A percentile compares a stretch with the other conserved stretches of the same genome.
These are phyloP conservation scores for Caulochytrium protostelioides DNA, from an alignment of 371 early-diverging fungal genomes.

Conservation along the genomic window DNA sequence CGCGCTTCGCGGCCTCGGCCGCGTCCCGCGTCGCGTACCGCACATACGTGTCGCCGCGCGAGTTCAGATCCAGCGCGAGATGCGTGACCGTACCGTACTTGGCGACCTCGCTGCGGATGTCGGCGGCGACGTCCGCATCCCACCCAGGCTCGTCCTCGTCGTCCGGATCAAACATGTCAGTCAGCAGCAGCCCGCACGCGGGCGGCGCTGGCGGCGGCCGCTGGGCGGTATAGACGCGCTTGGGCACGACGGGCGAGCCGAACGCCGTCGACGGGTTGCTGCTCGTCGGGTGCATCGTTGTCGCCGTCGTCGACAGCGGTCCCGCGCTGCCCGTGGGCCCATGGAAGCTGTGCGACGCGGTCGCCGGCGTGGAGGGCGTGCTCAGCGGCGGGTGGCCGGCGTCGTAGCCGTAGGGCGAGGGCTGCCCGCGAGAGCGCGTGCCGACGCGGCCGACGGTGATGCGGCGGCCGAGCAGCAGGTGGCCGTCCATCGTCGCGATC, in stretches of 20 bases:
- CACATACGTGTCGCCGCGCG: too few relatives aligned
- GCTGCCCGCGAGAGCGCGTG: neutral
- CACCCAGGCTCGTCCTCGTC: constrained; percentile 69
- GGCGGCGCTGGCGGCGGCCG: too few relatives aligned
- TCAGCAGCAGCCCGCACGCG: constrained; percentile 45
- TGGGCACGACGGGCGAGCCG: too few relatives aligned
- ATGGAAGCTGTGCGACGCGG: constrained; percentile 8
- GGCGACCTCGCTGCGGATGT: constrained; percentile 58
- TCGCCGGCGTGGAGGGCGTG: constrained; percentile 5
- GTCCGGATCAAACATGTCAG: constrained; percentile 78
- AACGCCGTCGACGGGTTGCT: too few relatives aligned
- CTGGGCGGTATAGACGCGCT: too few relatives aligned
- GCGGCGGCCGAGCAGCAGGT: constrained; percentile 2
- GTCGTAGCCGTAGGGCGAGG: too few relatives aligned
- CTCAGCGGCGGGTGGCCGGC: neutral
- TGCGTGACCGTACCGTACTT: constrained; percentile 57
- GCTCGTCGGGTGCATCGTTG: too few relatives aligned
- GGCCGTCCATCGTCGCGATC: neutral
- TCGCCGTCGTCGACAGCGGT: too few relatives aligned
- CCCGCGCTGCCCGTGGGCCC: too few relatives aligned
- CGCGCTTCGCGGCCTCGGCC: too few relatives aligned
- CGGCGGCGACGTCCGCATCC: constrained; percentile 67
- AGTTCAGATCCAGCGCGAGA: constrained; percentile 54
- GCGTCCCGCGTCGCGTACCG: too few relatives aligned
- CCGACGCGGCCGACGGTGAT: constrained; percentile 6